A percentile compares a stretch with the other conserved stretches of the same genome.
Conservation (phyloP, 2,329 filamentous ascomycete genomes). For the Hyphodiscus sp. region DNA sequence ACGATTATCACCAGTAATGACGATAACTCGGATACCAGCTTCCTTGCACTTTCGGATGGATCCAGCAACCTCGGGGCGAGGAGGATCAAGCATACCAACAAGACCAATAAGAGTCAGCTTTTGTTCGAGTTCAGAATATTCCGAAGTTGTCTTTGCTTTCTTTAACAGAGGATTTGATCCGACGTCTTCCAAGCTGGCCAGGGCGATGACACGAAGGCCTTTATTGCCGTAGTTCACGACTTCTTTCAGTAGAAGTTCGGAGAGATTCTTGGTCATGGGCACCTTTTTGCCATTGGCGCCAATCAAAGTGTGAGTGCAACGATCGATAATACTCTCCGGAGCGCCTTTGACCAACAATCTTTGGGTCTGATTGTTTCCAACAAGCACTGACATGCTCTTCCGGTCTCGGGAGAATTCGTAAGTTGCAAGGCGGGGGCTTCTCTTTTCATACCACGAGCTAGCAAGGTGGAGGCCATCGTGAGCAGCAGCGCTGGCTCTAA, state of each 20-base stretch:
- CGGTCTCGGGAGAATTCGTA: conserved; percentile 97
- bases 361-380: conserved; percentile 61
- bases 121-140: conserved; percentile 85
- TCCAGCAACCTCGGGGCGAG: conserved; percentile 79
- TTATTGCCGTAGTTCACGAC: conserved; percentile 85
- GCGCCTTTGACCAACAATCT: conserved; percentile 94
- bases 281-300: conserved; percentile 75
- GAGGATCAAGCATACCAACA: conserved; percentile 94
- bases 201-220: conserved; percentile 88
- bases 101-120: conserved; percentile 91
- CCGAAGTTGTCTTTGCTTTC: conserved; percentile 71
- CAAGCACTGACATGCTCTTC: conserved; percentile 98
- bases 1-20: conserved; percentile 97
- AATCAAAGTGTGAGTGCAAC: conserved; percentile 76
- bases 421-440: conserved; percentile 69
- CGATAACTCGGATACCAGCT: conserved; percentile 92
- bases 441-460: conserved; percentile 77
- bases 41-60: conserved; percentile 86
- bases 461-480: conserved; percentile 69
- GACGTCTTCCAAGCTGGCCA: conserved; percentile 78
- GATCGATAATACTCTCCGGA: conserved; percentile 87
- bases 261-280: conserved; percentile 61
- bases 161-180: conserved; percentile 61
- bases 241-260: conserved; percentile 66
- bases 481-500: conserved; percentile 39